Conservation (phyloP, 176 grass and related monocot species). For the Oropetium thomaeum region DNA sequence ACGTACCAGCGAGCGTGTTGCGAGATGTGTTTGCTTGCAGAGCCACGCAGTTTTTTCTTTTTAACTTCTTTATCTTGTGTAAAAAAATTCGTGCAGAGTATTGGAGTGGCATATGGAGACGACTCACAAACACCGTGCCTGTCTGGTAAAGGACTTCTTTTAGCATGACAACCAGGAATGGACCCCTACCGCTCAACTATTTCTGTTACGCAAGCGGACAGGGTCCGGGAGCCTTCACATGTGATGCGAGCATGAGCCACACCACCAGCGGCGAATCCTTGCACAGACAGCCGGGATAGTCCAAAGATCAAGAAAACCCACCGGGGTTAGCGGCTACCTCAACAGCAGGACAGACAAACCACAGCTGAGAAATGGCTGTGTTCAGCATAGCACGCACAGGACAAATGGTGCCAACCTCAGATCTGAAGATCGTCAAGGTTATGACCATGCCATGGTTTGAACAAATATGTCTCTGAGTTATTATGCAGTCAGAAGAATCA, state of each 20-base stretch:
- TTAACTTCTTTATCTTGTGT: background rate
- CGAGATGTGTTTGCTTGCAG: background rate
- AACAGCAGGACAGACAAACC: conserved; percentile 15
- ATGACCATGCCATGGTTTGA: background rate
- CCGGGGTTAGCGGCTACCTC: background rate
- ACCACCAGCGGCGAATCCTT: conserved; percentile 34
- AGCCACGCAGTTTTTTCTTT: background rate
- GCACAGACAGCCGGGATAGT: conserved; percentile 3
- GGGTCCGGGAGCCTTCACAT: conserved; percentile 11
- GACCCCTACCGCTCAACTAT: background rate
- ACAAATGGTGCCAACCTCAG: background rate
- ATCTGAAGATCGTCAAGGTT: background rate
- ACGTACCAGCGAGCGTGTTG: background rate
- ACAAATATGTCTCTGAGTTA: background rate
- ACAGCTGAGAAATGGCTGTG: conserved; percentile 29
- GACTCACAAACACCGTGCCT: background rate
- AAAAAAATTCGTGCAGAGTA: background rate
- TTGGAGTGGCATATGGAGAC: background rate
- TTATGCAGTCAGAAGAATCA: too few species aligned
- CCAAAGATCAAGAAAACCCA: conserved; percentile 28
- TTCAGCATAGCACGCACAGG: background rate
- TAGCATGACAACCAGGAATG: conserved; percentile 15
- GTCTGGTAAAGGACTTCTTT: conserved; percentile 7
- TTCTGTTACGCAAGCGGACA: conserved; percentile 23
- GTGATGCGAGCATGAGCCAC: conserved; percentile 34